Percentiles rank a stretch among this genome's conserved stretches.
These are phyloP conservation scores for Naegleria fowleri DNA, from an alignment of 208 protist genomes.

Conservation along the genomic window DNA sequence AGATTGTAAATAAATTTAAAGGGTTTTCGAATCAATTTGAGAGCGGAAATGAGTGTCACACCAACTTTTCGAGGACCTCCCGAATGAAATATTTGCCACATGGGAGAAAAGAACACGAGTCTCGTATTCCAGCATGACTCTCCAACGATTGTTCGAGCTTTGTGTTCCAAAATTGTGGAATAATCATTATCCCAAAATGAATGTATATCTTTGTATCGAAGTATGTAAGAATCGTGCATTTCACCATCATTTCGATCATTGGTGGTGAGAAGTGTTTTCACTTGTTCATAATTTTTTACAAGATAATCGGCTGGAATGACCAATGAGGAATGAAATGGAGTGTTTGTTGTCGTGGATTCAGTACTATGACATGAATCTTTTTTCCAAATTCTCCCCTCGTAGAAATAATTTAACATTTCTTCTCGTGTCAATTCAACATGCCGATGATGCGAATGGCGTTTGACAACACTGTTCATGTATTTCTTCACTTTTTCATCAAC, in stretches of 20 bases:
- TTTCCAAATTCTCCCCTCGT: not conserved
- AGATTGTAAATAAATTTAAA: not conserved
- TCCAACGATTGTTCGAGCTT: not conserved
- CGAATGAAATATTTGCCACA: not conserved
- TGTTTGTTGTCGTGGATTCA: no score
- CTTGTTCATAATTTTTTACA: not conserved
- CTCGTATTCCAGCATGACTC: not conserved
- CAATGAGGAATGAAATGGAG: not conserved
- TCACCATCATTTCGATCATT: no score
- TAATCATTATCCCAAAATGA: not conserved
- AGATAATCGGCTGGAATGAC: not conserved
- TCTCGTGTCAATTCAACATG: not conserved
- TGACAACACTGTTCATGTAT: not conserved
- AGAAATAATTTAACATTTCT: not conserved
- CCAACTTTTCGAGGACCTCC: not conserved
- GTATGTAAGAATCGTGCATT: not conserved
- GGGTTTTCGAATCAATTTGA: not conserved
- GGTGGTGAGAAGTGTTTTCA: no score
- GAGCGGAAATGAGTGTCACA: not conserved
- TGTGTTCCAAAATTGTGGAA: not conserved
- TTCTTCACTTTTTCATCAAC: not conserved
- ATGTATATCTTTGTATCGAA: not conserved
- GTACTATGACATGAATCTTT: no score
- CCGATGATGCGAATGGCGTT: not conserved
- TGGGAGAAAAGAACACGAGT: not conserved